Conservation (phyloP, 768 basidiomycete species). For the Boletellus ananas region DNA sequence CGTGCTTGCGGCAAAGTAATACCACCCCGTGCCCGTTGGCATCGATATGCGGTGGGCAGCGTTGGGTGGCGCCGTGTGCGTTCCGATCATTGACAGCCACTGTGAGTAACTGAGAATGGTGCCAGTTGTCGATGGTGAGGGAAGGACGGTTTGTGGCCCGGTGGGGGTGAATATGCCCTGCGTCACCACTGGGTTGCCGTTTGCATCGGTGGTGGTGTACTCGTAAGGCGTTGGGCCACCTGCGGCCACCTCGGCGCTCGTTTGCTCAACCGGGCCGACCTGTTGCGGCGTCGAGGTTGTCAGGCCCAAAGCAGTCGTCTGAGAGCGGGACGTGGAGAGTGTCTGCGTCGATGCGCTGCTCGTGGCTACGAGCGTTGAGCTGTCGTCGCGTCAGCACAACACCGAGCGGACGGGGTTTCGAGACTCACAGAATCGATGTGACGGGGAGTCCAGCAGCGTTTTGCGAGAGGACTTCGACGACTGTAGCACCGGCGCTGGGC, state of each 20-base stretch:
- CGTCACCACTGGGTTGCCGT: conserved; percentile 20
- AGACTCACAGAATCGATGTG: conserved; percentile 44
- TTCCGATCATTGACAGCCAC: conserved; percentile 30
- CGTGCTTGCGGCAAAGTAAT: conserved; percentile 22
- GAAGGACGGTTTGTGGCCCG: conserved; percentile 27
- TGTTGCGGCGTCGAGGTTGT: conserved; percentile 18
- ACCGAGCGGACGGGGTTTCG: background rate
- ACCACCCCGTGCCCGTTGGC: conserved; percentile 24
- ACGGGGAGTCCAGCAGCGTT: conserved; percentile 37
- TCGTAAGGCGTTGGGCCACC: conserved; percentile 48
- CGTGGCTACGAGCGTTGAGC: conserved; percentile 15
- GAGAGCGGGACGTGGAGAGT: conserved; percentile 14
- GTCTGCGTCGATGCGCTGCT: conserved; percentile 2
- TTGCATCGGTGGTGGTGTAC: conserved; percentile 45
- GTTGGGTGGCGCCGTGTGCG: conserved; percentile 25
- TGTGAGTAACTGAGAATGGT: conserved; percentile 28
- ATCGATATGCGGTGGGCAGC: conserved; percentile 22
- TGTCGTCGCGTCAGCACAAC: conserved; percentile 9
- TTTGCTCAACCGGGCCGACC: conserved; percentile 49
- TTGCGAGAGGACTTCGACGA: conserved; percentile 47
- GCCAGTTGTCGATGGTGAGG: conserved; percentile 25
- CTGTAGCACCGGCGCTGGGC: conserved; percentile 45
- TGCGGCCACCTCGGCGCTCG: conserved; percentile 34
- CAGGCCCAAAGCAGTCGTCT: conserved; percentile 18
- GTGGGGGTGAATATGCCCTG: conserved; percentile 33